These are phyloP conservation scores for Sextonia rubra DNA, from an alignment of 164 flowering plant species.

Conservation along the genomic window DNA sequence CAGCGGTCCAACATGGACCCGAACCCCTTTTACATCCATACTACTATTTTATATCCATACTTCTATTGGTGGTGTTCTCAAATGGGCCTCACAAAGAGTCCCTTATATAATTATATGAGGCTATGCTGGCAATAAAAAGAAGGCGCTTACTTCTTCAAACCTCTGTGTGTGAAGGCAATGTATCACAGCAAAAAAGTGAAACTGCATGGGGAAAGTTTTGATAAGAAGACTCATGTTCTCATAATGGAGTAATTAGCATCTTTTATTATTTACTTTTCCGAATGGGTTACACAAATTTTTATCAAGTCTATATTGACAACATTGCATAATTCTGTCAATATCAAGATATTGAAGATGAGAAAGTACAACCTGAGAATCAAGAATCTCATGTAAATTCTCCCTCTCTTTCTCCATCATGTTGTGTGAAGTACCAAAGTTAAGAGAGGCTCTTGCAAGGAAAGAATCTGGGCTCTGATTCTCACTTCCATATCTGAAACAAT, in stretches of 20 bases:
- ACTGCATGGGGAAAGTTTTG: not conserved
- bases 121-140: not conserved
- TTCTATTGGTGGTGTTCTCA: too few species aligned
- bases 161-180: too few species aligned
- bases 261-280: too few species aligned
- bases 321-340: not conserved
- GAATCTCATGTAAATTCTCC: slow-evolving; percentile 42
- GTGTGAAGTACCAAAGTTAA: slow-evolving; percentile 56
- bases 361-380: slow-evolving; percentile 51
- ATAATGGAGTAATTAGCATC: too few species aligned
- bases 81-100: too few species aligned
- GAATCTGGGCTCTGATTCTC: slow-evolving; percentile 35
- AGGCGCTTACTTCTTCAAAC: not conserved
- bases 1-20: too few species aligned
- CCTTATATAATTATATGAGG: too few species aligned
- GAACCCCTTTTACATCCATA: too few species aligned
- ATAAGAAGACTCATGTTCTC: not conserved
- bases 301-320: not conserved
- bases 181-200: not conserved
- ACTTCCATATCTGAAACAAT: slow-evolving; percentile 62
- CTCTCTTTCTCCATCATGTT: slow-evolving; percentile 53
- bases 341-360: not conserved
- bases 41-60: too few species aligned
- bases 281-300: not conserved
- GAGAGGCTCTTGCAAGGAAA: slow-evolving; percentile 49